Conservation (phyloP, 441 rosid species). For the Pelargonium citronellum region DNA sequence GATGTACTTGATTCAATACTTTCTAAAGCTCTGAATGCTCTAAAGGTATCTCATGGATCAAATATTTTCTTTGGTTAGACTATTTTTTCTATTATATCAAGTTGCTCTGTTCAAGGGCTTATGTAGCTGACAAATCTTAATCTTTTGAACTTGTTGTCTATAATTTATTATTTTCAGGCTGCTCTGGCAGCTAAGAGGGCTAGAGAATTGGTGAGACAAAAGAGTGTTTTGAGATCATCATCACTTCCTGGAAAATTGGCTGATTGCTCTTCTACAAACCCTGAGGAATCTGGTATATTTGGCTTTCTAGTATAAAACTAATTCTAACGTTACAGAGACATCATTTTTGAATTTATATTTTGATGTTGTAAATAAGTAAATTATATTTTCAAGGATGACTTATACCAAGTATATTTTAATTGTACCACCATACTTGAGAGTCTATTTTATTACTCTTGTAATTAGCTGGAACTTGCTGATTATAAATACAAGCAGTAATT, state of each 20-base stretch:
- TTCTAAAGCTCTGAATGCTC: constrained; percentile 87
- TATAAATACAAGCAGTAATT: neutral
- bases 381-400: neutral
- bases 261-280: constrained; percentile 81
- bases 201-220: constrained; percentile 80
- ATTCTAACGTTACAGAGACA: neutral
- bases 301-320: constrained; percentile 8
- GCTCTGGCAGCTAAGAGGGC: constrained; percentile 97
- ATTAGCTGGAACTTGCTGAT: neutral
- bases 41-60: constrained; percentile 51
- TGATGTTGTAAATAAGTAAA: neutral
- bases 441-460: neutral
- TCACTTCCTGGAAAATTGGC: constrained; percentile 94
- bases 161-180: constrained; percentile 42
- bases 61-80: neutral
- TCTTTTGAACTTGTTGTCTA: constrained; percentile 4
- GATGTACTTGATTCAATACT: constrained; percentile 84
- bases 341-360: constrained; percentile 5
- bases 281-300: constrained; percentile 72
- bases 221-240: constrained; percentile 77
- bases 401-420: neutral
- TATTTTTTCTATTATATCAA: constrained; percentile 5
- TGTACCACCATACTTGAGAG: neutral
- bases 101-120: constrained; percentile 1
- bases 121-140: constrained; percentile 5